Evolutionary conservation across 495 filamentous ascomycete genomes (phyloP).

Genomic region (Umbilicaria muhlenbergii): DNA sequence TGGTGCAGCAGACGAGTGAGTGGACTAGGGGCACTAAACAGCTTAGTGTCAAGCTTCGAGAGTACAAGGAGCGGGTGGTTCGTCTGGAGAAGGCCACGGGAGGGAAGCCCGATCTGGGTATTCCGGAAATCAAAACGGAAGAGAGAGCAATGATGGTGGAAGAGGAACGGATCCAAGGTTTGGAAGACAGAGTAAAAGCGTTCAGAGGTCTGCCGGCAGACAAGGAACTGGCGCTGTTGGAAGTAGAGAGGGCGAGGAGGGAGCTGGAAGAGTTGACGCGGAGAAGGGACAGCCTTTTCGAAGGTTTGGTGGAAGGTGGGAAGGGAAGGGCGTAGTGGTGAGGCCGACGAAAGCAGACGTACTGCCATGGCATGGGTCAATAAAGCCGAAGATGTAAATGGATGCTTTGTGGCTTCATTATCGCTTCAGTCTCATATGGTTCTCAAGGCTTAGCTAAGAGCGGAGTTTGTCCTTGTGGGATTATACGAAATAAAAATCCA

Average conservation of each 20-base stretch:
- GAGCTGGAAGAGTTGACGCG: constrained; percentile 37
- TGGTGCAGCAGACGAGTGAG: background rate
- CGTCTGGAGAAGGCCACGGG: constrained; percentile 1
- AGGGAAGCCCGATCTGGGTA: background rate
- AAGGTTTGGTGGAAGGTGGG: constrained; percentile 12
- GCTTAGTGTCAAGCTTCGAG: background rate
- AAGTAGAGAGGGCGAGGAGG: constrained; percentile 40
- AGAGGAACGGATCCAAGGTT: constrained; percentile 31
- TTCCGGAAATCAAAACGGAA: constrained; percentile 21
- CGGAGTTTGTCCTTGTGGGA: too few species aligned
- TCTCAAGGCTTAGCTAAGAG: too few species aligned
- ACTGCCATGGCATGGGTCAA: too few species aligned
- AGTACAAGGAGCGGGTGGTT: background rate
- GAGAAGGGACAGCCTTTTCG: constrained; percentile 47
- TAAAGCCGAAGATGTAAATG: too few species aligned
- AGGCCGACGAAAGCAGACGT: too few species aligned
- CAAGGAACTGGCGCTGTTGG: constrained; percentile 41
- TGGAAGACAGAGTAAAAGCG: constrained; percentile 39
- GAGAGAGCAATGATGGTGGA: constrained; percentile 34
- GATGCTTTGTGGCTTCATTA: too few species aligned
- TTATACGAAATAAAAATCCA: too few species aligned
- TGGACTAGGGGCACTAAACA: background rate
- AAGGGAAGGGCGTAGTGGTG: background rate
- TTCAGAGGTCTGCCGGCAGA: constrained; percentile 52
- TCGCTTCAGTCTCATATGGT: too few species aligned